Evolutionary conservation across 2,329 filamentous ascomycete genomes (phyloP).

Genomic region (Paecilomyces dactylethromorphus): DNA sequence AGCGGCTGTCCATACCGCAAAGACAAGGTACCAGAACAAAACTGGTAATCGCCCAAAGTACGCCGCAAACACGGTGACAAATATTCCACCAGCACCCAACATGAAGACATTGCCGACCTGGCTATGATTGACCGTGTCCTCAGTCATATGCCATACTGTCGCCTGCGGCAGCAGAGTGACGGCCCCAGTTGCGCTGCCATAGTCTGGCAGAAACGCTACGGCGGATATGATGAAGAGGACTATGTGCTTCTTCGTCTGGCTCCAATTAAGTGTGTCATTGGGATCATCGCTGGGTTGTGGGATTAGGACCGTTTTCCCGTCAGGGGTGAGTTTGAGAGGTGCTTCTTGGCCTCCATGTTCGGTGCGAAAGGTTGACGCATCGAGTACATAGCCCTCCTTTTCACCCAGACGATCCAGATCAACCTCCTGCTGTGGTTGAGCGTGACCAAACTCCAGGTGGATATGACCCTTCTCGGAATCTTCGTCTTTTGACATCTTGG

Average conservation of each 20-base stretch:
- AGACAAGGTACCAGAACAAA: conserved; percentile 33
- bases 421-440: not conserved
- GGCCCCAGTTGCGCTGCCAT: conserved; percentile 35
- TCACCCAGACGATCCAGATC: conserved; percentile 11
- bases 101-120: conserved; percentile 40
- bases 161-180: conserved; percentile 36
- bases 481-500: not conserved
- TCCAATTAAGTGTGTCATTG: conserved; percentile 35
- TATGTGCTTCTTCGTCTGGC: conserved; percentile 22
- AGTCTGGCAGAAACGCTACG: conserved; percentile 35
- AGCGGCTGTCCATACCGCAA: conserved; percentile 30
- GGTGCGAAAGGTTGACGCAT: conserved; percentile 16
- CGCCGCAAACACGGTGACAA: conserved; percentile 34
- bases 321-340: conserved; percentile 22
- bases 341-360: conserved; percentile 8
- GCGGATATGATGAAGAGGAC: conserved; percentile 33
- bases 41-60: conserved; percentile 42
- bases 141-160: conserved; percentile 22
- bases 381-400: conserved; percentile 26
- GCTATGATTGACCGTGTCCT: conserved; percentile 33
- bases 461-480: not conserved
- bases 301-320: conserved; percentile 30
- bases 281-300: conserved; percentile 33
- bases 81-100: conserved; percentile 36
- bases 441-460: not conserved